Base-by-base conservation (phyloP, 192 early-diverging fungal species). In the Polychytrium aggregatum region DNA sequence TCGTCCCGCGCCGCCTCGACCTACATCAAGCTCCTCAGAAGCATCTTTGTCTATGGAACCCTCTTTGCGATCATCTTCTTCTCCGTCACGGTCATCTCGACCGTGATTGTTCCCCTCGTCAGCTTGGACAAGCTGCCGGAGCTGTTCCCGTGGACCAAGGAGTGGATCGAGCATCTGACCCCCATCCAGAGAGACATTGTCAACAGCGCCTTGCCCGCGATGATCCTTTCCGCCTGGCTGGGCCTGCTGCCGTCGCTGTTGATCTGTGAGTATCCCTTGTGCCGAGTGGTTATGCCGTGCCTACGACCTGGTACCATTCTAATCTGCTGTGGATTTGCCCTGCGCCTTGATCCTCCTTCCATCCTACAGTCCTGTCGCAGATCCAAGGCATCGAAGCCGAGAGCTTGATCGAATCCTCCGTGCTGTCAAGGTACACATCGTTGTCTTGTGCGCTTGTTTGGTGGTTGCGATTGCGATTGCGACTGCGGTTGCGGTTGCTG, bases 21-120 rank as follows among this genome's bases (percentile, higher is more conserved):
- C 42, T 63, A 64, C 44, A 53, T 70, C 37, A 76, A 76, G 43
- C n/a, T 76, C 26, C 52, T 76, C 29, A 62, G 74, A 14, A 52
- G 48, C 16, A 17, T 71, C 16, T 10, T 53, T 14, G 64, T 71
- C 9, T 37, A 57, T 41, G 38, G 48, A 0, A 59, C 38, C 8
- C 44, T 70, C 26, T 52, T 57, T n/a, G 14, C 66, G 0, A 50
- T 72, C 3, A 56, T 71, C 17, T 59, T 63, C 38, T 65, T 59
- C 9, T 65, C 67, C 27, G 48, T 56, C 1, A 10, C 59, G n/a
- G 39, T 70, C 28, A 52, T 66, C 7, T 39, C 67, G 4, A 40
- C 50, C 33, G 53, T 71, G 26, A 51, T 56, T 17, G 44, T 53
- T 9, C 24, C n/a, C n/a, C 48, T 67, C 37, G 57, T 55, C 36